phyloP scores from a whole-genome alignment of 768 basidiomycete species.

The Pisolithus albus region DNA sequence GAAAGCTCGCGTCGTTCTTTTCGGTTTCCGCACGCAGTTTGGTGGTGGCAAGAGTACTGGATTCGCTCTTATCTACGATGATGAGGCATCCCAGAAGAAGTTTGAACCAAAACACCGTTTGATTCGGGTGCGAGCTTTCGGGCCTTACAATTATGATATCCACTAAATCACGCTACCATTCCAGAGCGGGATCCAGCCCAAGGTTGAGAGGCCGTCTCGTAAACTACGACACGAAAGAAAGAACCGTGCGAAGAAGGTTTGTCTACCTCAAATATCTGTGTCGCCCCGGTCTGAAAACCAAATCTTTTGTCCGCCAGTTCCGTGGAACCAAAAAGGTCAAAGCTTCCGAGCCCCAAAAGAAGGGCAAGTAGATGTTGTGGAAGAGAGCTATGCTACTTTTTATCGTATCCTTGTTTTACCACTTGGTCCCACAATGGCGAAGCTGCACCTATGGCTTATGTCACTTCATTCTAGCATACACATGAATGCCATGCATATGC shows the following conservation, averaged over 20 bases:
- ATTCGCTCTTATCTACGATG: constrained; percentile 96
- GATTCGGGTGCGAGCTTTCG: constrained; percentile 65
- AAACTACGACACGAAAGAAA: constrained; percentile 99
- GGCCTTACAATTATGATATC: neutral
- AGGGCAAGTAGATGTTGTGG: constrained; percentile 65
- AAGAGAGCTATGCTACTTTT: constrained; percentile 6
- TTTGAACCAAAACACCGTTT: constrained; percentile 96
- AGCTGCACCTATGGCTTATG: constrained; percentile 39
- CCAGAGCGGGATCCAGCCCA: constrained; percentile 62
- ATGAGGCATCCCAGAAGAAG: constrained; percentile 89
- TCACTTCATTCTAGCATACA: constrained; percentile 17
- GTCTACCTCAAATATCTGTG: constrained; percentile 8
- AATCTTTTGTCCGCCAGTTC: constrained; percentile 46
- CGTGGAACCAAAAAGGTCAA: constrained; percentile 95
- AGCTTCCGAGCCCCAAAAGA: constrained; percentile 87
- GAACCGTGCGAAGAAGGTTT: constrained; percentile 99
- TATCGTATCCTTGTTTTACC: constrained; percentile 13
- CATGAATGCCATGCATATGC: constrained; percentile 25
- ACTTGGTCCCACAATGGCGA: constrained; percentile 27
- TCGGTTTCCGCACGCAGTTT: constrained; percentile 92
- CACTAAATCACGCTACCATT: neutral
- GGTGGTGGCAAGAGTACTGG: constrained; percentile 98
- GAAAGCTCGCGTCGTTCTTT: constrained; percentile 84
- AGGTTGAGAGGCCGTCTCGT: constrained; percentile 87
- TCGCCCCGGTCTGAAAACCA: constrained; percentile 10